Percentiles rank a stretch among this genome's conserved stretches.
These are phyloP conservation scores for Termitomyces sp. DNA, from an alignment of 768 basidiomycete species.

Conservation along the genomic window DNA sequence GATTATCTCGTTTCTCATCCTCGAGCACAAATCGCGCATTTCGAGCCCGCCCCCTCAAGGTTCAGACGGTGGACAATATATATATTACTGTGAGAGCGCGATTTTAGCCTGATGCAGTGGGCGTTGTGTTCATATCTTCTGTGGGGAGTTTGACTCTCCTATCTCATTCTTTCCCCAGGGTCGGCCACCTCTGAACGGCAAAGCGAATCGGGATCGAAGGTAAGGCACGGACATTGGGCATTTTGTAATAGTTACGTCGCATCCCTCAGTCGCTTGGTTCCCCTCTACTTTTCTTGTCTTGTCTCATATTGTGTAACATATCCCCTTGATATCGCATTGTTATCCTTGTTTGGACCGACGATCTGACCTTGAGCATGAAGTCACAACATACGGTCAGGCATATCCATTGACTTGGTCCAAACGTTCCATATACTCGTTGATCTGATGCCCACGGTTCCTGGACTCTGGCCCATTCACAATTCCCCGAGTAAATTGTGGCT, in stretches of 20 bases:
- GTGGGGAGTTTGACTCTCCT: slow-evolving; percentile 10
- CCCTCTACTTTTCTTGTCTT: neutral
- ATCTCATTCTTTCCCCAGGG: neutral
- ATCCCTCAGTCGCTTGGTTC: neutral
- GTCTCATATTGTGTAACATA: neutral
- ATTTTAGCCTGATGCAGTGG: slow-evolving; percentile 1
- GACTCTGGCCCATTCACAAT: neutral
- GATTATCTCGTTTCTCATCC: slow-evolving; percentile 23
- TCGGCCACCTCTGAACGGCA: neutral
- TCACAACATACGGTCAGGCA: neutral
- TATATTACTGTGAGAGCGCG: slow-evolving; percentile 17
- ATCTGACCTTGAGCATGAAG: neutral
- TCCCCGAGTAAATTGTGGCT: neutral
- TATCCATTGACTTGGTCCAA: neutral
- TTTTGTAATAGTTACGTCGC: slow-evolving; percentile 4
- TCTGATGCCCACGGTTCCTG: neutral
- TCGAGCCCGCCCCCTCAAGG: slow-evolving; percentile 8
- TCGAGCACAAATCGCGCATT: slow-evolving; percentile 22
- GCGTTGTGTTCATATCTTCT: slow-evolving; percentile 4
- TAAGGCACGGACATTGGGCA: neutral
- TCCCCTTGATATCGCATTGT: neutral
- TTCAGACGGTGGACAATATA: slow-evolving; percentile 7
- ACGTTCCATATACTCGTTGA: neutral
- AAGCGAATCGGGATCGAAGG: neutral
- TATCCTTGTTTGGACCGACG: neutral